These are phyloP conservation scores for Ramaria sp. DNA, from an alignment of 768 basidiomycete species.

Conservation along the genomic window DNA sequence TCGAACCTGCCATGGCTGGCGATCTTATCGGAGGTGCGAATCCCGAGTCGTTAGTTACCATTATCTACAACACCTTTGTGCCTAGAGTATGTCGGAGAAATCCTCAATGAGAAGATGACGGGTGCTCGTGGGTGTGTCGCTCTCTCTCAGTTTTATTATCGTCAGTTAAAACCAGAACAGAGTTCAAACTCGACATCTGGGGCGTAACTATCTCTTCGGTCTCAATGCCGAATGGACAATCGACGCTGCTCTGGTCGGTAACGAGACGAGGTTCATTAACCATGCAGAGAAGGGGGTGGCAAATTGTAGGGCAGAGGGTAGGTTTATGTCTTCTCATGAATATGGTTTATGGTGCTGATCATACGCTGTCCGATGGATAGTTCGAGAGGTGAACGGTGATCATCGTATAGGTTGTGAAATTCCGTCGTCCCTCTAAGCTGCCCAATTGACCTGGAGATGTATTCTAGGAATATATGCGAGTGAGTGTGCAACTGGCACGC, in stretches of 20 bases:
- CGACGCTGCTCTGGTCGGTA: slow-evolving; percentile 49
- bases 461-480: slow-evolving; percentile 37
- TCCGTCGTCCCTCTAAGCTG: neutral
- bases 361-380: slow-evolving; percentile 21
- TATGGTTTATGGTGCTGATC: neutral
- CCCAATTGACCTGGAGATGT: neutral
- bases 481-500: slow-evolving; percentile 20
- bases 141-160: too few species aligned
- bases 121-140: slow-evolving; percentile 1
- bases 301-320: slow-evolving; percentile 41
- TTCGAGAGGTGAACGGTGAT: slow-evolving; percentile 51
- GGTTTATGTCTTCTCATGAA: slow-evolving; percentile 7
- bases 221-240: slow-evolving; percentile 36
- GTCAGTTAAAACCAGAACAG: too few species aligned
- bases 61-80: too few species aligned
- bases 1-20: slow-evolving; percentile 30
- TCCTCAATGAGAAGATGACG: slow-evolving; percentile 13
- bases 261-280: slow-evolving; percentile 60
- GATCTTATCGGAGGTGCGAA: slow-evolving; percentile 40
- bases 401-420: slow-evolving; percentile 39
- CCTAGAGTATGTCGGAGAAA: slow-evolving; percentile 60
- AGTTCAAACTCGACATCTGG: slow-evolving; percentile 25
- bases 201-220: slow-evolving; percentile 53
- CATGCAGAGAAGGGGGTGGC: slow-evolving; percentile 28
- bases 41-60: neutral